These are phyloP conservation scores for Lachnellula occidentalis DNA, from an alignment of 2,329 filamentous ascomycete species.

Conservation along the genomic window DNA sequence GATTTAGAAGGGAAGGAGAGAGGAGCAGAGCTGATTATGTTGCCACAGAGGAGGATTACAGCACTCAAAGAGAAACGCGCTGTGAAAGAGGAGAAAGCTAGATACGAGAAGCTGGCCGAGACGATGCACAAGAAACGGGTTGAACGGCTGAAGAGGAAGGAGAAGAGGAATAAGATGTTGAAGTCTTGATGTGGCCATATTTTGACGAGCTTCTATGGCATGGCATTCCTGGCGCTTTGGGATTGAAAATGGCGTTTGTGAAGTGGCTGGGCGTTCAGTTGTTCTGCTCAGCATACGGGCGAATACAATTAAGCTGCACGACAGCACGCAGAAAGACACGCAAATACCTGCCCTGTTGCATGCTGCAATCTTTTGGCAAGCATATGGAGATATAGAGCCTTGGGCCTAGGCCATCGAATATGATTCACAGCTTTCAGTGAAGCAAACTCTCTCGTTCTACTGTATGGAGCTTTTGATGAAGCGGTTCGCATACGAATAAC, in stretches of 20 bases:
- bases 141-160: constrained; percentile 86
- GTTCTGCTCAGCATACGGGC: neutral
- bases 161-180: constrained; percentile 89
- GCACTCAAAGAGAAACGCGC: constrained; percentile 78
- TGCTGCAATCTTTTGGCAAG: no score
- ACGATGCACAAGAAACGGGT: constrained; percentile 98
- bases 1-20: neutral
- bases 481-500: no score
- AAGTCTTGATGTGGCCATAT: constrained; percentile 47
- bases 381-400: no score
- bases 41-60: constrained; percentile 63
- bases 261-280: neutral
- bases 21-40: constrained; percentile 5
- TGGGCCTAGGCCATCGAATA: no score
- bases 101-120: constrained; percentile 89
- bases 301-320: no score
- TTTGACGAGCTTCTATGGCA: neutral
- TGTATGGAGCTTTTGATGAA: no score
- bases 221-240: constrained; percentile 12
- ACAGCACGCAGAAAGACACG: no score
- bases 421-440: no score
- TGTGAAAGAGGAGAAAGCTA: constrained; percentile 86
- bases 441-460: no score
- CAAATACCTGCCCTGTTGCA: no score
- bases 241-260: constrained; percentile 14